phyloP scores from a whole-genome alignment of 805 yeast genomes.

The Pichia nanzhaoensis region DNA sequence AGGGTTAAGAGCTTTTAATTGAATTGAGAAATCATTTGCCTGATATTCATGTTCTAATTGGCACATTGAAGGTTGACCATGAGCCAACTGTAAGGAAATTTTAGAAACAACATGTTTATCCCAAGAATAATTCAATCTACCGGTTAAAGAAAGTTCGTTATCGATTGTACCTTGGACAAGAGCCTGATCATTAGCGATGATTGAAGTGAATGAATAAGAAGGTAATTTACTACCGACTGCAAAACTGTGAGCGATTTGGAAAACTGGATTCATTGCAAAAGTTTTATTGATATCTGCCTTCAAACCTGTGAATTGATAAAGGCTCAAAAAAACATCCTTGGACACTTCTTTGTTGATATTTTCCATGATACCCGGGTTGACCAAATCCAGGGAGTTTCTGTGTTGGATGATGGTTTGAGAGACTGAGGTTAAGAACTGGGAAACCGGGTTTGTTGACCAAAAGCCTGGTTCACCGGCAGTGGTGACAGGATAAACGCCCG shows the following conservation, averaged over 20 bases:
- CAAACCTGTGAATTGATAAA: constrained; percentile 88
- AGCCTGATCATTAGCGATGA: constrained; percentile 78
- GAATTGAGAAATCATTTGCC: constrained; percentile 81
- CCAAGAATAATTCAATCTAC: constrained; percentile 92
- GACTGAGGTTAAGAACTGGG: constrained; percentile 70
- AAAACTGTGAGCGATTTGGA: constrained; percentile 94
- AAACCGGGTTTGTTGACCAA: constrained; percentile 81
- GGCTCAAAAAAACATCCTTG: constrained; percentile 85
- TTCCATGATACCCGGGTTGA: constrained; percentile 93
- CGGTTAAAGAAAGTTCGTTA: constrained; percentile 75
- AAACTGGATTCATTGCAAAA: constrained; percentile 83
- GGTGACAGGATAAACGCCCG: constrained; percentile 30
- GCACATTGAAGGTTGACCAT: constrained; percentile 86
- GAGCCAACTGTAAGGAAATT: constrained; percentile 80
- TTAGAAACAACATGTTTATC: constrained; percentile 69
- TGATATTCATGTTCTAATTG: constrained; percentile 96
- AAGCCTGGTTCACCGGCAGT: constrained; percentile 46
- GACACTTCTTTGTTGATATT: constrained; percentile 89
- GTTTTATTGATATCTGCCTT: constrained; percentile 95
- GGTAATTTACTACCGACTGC: constrained; percentile 85
- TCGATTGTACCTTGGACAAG: constrained; percentile 91
- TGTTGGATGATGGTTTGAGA: constrained; percentile 67
- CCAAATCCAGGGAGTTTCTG: constrained; percentile 72
- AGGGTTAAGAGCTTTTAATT: constrained; percentile 89
- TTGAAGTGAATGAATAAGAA: constrained; percentile 83